Percentiles rank a stretch among this genome's conserved stretches.
Conservation (phyloP, 2,329 filamentous ascomycete genomes). For the Colletotrichum navitas region DNA sequence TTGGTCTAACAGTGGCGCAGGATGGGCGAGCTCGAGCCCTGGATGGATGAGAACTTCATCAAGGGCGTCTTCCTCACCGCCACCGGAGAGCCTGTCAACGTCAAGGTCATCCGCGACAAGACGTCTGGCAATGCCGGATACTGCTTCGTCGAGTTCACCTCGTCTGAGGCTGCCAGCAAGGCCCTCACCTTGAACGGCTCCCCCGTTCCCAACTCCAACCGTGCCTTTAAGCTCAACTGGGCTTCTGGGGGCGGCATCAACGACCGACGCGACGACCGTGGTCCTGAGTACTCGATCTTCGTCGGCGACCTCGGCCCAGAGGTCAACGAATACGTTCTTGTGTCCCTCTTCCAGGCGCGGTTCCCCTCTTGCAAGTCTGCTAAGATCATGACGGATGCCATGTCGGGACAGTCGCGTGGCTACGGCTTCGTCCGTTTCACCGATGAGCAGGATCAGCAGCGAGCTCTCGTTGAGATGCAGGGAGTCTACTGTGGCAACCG, state of each 20-base stretch:
- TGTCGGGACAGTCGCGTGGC: slow-evolving; percentile 96
- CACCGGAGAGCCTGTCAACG: slow-evolving; percentile 94
- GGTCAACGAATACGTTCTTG: slow-evolving; percentile 97
- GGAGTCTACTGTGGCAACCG: slow-evolving; percentile 99
- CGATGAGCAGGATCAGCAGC: slow-evolving; percentile 95
- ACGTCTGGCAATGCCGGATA: slow-evolving; percentile 99
- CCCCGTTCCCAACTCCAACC: slow-evolving; percentile 91
- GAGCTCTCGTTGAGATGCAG: slow-evolving; percentile 97
- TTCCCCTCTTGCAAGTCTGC: slow-evolving; percentile 99
- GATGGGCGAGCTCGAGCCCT: slow-evolving; percentile 99
- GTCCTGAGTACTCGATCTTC: slow-evolving; percentile 96
- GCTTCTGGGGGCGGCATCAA: slow-evolving; percentile 95
- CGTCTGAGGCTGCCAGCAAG: slow-evolving; percentile 87
- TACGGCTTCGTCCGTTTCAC: slow-evolving; percentile 99
- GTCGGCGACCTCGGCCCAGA: slow-evolving; percentile 97
- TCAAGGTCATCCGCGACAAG: slow-evolving; percentile 99
- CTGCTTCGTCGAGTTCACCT: slow-evolving; percentile 95
- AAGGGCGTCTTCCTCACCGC: slow-evolving; percentile 91
- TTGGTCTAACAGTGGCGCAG: slow-evolving; percentile 59
- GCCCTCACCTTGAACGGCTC: slow-evolving; percentile 91
- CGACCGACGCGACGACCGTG: slow-evolving; percentile 95
- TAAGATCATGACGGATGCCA: slow-evolving; percentile 99
- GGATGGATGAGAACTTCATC: slow-evolving; percentile 99
- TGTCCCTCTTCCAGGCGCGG: slow-evolving; percentile 95
- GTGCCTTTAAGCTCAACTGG: slow-evolving; percentile 99